Evolutionary conservation across 2,329 filamentous ascomycete genomes (phyloP), one percentile per base, ranked within the genome.

Genomic region (Verticillium longisporum): DNA sequence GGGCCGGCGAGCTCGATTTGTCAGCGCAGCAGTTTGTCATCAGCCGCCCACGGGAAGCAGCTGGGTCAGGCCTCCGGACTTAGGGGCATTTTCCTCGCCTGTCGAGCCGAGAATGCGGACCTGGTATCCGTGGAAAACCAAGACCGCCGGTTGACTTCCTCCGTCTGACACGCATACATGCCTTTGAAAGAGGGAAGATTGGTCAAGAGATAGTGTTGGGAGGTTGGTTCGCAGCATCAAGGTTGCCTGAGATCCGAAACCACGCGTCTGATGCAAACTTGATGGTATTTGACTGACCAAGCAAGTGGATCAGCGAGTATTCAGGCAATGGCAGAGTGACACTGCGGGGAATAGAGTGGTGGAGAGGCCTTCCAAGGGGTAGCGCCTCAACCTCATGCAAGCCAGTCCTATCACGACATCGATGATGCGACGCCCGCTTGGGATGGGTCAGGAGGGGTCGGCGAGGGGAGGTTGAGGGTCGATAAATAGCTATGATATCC

Each of bases 321-420:
- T 18, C 41, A 50, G 9, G 41, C 41, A 50, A 41, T 41, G 36
- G 13, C 38, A 26, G 26, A 26, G 26, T 26, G 26, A 26, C 26
- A 26, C 26, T 26, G 26, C 26, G 26, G 26, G 26, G 26, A 26
- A 26, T 3, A 26, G 26, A 2, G 26, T 26, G 26, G 26, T 26
- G 26, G 26, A 26, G 26, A 26, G 26, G 26, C 26, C 26, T 26
- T 26, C 2, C 26, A 26, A 26, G 26, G 2, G 26, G 26, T 26
- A 26, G 26, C 26, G 26, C 26, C 26, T 26, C 26, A 26, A 26
- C n/a, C 41, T 50, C 41, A 50, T 50, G 41, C 41, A 50, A 21
- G 41, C 6, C 41, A 11, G n/a, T 18, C 15, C 56, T 26, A 59
- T 59, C 36, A 50, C 58, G 58, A 59, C 58, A 59, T 59, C 58